A percentile compares a stretch with the other conserved stretches of the same genome.
Evolutionary conservation across 371 early-diverging fungal species (phyloP).

Genomic region (Batkoa obscura): DNA sequence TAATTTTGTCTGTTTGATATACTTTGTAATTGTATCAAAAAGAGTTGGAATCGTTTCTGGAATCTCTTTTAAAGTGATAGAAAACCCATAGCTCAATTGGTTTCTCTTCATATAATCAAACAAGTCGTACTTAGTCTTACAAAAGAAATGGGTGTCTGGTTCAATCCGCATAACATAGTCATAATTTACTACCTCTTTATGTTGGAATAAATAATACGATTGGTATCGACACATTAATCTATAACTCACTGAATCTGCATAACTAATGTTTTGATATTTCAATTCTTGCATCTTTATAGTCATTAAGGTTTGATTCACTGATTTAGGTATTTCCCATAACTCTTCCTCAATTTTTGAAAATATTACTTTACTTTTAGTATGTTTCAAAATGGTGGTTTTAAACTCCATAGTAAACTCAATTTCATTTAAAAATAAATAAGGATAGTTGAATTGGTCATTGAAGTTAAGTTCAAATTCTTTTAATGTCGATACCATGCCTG

Average conservation of each 20-base stretch:
- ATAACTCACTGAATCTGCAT: conserved; percentile 72
- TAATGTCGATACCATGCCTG: too few relatives aligned
- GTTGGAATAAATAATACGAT: conserved; percentile 81
- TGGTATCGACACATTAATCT: conserved; percentile 85
- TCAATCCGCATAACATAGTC: conserved; percentile 95
- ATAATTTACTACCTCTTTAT: conserved; percentile 52
- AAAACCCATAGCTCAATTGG: conserved; percentile 62
- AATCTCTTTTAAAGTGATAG: conserved; percentile 64
- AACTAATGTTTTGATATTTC: conserved; percentile 42
- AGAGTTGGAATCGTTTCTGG: conserved; percentile 72
- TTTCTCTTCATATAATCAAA: conserved; percentile 61
- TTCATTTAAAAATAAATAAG: conserved; percentile 81
- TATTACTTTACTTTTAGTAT: conserved; percentile 28
- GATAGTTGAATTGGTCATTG: conserved; percentile 66
- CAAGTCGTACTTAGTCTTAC: conserved; percentile 78
- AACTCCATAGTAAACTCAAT: conserved; percentile 56
- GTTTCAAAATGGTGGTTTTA: conserved; percentile 24
- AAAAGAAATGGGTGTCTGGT: conserved; percentile 74
- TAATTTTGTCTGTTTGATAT: too few relatives aligned
- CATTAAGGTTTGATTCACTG: conserved; percentile 30
- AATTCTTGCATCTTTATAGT: conserved; percentile 30
- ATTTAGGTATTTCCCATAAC: conserved; percentile 52
- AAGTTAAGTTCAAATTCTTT: conserved; percentile 55
- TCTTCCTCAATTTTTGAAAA: conserved; percentile 30
- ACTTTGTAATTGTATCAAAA: conserved; percentile 40